Base-by-base conservation (phyloP, 768 basidiomycete species). In the Cystobasidium onofrii region DNA sequence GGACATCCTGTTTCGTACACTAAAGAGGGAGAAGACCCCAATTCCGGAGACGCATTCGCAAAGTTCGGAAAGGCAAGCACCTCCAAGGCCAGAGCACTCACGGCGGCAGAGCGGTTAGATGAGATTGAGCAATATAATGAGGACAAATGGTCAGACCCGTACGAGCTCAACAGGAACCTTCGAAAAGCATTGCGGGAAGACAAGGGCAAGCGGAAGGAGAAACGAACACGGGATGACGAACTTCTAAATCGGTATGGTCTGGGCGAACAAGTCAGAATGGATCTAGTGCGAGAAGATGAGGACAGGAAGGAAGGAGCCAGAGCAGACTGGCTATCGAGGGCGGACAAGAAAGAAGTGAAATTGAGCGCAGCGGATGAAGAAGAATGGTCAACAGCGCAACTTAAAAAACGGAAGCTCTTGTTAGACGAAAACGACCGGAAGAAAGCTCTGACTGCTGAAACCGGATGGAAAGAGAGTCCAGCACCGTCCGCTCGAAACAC, bases 41-140 rank as follows among this genome's bases (percentile, higher is more conserved):
- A 85, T 87, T n/a, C 75, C 0, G 84, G 84, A 0, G 95, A 98
- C 80, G 90, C 96, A 0, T 87, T 98, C 39, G 89, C 87, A 1
- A 88, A 89, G 1, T 84, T 98, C 4, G 96, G 98, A 80, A 96
- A 97, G 82, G 89, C 89, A 1, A 88, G 90, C 1, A 88, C 89
- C 0, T 88, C 92, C 78, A 86, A 87, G 55, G 84, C 86, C 75
- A 83, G 88, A 75, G 88, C 87, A 34, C 87, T 88, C 74, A 87
- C 91, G 1, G 88, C 88, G 75, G 85, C 87, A 52, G 89, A 91
- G 3, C 88, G 93, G 1, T 83, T 99, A 27, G 89, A 91, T 77
- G 86, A 88, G 0, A 83, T 99, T 34, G 88, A 91, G 77, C 82
- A 85, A 31, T 84, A 88, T 1, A 91, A 92, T 27, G 88, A 91